A percentile compares a stretch with the other conserved stretches of the same genome.
These are phyloP conservation scores for Suillus fuscotomentosus DNA, from an alignment of 768 basidiomycete species.

Conservation along the genomic window DNA sequence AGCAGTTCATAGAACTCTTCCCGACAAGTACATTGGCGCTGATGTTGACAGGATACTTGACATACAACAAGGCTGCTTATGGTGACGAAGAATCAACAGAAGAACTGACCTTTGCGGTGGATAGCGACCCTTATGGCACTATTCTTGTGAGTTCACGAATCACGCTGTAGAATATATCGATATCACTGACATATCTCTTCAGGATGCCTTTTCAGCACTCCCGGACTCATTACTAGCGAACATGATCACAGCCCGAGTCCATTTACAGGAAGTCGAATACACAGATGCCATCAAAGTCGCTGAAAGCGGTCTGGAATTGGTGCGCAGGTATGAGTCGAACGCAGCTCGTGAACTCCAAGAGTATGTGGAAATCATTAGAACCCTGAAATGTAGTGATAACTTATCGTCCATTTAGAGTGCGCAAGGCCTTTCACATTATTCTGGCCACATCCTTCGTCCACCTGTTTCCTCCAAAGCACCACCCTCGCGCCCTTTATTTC, in stretches of 20 bases:
- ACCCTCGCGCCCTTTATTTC: slow-evolving; percentile 70
- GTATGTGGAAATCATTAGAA: slow-evolving; percentile 31
- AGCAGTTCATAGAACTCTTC: slow-evolving; percentile 64
- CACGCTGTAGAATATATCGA: not conserved
- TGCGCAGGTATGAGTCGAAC: slow-evolving; percentile 53
- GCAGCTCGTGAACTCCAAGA: slow-evolving; percentile 51
- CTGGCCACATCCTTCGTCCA: slow-evolving; percentile 81
- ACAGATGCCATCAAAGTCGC: slow-evolving; percentile 67
- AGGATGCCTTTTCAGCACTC: slow-evolving; percentile 56
- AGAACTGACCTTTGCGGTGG: slow-evolving; percentile 20
- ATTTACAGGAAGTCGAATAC: slow-evolving; percentile 70
- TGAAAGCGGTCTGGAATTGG: slow-evolving; percentile 64
- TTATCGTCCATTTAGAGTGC: slow-evolving; percentile 43
- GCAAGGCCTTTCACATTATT: slow-evolving; percentile 65
- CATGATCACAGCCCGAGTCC: slow-evolving; percentile 63
- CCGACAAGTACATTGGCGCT: slow-evolving; percentile 54
- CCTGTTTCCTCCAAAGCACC: slow-evolving; percentile 87
- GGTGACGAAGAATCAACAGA: slow-evolving; percentile 37
- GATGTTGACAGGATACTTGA: slow-evolving; percentile 67
- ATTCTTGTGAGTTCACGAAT: slow-evolving; percentile 52
- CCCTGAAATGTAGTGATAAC: not conserved
- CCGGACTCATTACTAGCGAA: slow-evolving; percentile 64
- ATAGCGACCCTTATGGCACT: slow-evolving; percentile 54
- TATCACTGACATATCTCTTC: slow-evolving; percentile 5
- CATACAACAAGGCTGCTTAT: slow-evolving; percentile 50